Evolutionary conservation across 495 filamentous ascomycete genomes (phyloP), one percentile per base, ranked within the genome.

Genomic region (Sphaerosporella brunnea): DNA sequence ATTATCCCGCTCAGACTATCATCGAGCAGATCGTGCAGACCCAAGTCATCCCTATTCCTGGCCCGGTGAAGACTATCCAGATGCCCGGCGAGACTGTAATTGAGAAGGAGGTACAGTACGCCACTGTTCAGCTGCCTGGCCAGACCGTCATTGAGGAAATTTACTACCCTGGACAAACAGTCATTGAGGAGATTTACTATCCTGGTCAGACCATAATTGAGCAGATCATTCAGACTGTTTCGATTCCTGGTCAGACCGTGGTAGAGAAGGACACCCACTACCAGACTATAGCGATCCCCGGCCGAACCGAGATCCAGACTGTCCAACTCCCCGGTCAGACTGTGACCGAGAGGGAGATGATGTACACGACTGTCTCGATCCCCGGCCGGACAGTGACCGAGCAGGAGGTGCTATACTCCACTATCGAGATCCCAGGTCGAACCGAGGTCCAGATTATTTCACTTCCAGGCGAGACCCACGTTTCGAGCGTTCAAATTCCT

Each of bases 261-360:
- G 37, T 53, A 19, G 54, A 58, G 34, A 38, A 57, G 50, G 36
- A 58, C 10, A 23, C 11, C 28, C 34, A 46, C 10, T 28, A 56
- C 18, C 51, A 56, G 41, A 23, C 38, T 18, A 41, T 56, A 5
- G 51, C 53, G 18, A 46, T 56, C 36, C 52, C 54, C 15, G 52
- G 49, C 3, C 34, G 50, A 21, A 58, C 54, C 9, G 47, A 52
- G 3, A 20, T 48, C 7, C n/a, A n/a, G n/a, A 54, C 48, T n/a
- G 49, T 32, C 48, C 34, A 53, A 7, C 45, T 55, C 26, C 53
- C 53, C 9, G 51, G 51, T 5, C 39, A 57, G 26, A 57, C 55
- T 1, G 36, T 59, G 13, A 59, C 51, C 30, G 54, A 59, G 30
- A n/a, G n/a, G n/a, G n/a, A n/a, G n/a, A n/a, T n/a, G n/a, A n/a